Percentiles rank a stretch among this genome's conserved stretches.
Evolutionary conservation across 2,329 filamentous ascomycete species (phyloP).

Genomic region (Chaetomium sp.): DNA sequence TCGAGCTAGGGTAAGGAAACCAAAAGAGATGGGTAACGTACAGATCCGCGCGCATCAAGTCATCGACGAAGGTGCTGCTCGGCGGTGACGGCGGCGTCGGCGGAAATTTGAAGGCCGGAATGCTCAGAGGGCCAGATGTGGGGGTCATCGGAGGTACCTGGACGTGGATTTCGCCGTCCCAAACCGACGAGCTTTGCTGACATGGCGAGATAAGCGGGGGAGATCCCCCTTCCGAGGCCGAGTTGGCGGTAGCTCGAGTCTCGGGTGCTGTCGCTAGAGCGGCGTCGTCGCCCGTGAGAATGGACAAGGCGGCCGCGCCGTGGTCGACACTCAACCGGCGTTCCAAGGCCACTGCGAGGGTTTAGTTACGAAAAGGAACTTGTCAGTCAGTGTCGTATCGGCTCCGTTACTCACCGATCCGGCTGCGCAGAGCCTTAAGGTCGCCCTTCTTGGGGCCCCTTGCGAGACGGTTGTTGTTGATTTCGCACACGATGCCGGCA

Average conservation of each 20-base stretch:
- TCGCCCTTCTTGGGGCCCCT: conserved; percentile 37
- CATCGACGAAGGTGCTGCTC: conserved; percentile 29
- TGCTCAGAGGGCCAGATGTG: conserved; percentile 20
- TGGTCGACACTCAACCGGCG: conserved; percentile 33
- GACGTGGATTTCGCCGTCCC: conserved; percentile 30
- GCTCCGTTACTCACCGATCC: conserved; percentile 29
- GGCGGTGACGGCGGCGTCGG: conserved; percentile 29
- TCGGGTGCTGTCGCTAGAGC: conserved; percentile 18
- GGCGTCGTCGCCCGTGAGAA: conserved; percentile 24
- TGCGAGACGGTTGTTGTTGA: conserved; percentile 32
- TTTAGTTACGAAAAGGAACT: background rate
- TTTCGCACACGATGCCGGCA: conserved; percentile 31
- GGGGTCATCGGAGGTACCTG: conserved; percentile 30
- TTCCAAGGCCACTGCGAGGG: conserved; percentile 29
- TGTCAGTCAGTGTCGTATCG: background rate
- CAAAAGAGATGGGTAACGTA: conserved; percentile 9
- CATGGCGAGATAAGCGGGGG: conserved; percentile 26
- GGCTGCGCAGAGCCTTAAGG: conserved; percentile 33
- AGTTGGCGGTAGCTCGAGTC: background rate
- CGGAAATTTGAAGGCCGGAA: conserved; percentile 31
- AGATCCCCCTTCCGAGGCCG: conserved; percentile 23
- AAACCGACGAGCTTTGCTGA: conserved; percentile 22
- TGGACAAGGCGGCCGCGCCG: conserved; percentile 15
- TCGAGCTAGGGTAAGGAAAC: too few species aligned
- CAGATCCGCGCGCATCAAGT: conserved; percentile 34